phyloP scores from a whole-genome alignment of 768 basidiomycete genomes.

The Collybiopsis confluens region DNA sequence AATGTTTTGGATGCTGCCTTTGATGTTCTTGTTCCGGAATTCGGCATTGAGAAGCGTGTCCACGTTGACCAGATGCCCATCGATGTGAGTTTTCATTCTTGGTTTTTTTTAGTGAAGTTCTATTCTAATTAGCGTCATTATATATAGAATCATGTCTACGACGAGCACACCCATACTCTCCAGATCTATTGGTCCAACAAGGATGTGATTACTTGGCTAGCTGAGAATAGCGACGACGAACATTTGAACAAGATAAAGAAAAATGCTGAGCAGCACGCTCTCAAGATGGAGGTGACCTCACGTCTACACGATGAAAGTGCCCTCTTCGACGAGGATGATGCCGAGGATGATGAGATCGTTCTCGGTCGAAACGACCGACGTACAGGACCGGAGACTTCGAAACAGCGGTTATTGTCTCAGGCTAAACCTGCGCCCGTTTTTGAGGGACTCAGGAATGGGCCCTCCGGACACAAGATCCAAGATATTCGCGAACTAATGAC shows the following conservation, averaged over 20 bases:
- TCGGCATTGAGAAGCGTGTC: constrained; percentile 98
- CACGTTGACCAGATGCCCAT: constrained; percentile 99
- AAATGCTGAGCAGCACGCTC: constrained; percentile 84
- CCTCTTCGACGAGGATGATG: constrained; percentile 85
- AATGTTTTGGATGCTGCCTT: constrained; percentile 97
- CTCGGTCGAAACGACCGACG: constrained; percentile 53
- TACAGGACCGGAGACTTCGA: constrained; percentile 55
- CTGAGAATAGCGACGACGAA: constrained; percentile 93
- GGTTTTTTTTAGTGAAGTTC: background rate
- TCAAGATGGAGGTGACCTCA: constrained; percentile 88
- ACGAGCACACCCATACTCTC: constrained; percentile 89
- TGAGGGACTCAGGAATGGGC: constrained; percentile 71
- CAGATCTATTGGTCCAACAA: constrained; percentile 95
- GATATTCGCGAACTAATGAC: constrained; percentile 92
- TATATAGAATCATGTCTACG: constrained; percentile 90
- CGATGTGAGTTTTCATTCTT: constrained; percentile 53
- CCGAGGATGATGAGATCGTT: constrained; percentile 78
- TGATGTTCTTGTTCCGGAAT: constrained; percentile 93
- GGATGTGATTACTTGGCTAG: constrained; percentile 93
- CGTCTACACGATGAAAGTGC: constrained; percentile 85
- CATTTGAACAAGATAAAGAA: constrained; percentile 93
- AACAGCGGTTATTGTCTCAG: constrained; percentile 74
- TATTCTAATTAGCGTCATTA: background rate
- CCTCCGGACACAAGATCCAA: constrained; percentile 89
- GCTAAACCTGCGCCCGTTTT: constrained; percentile 75